Evolutionary conservation across 2,329 filamentous ascomycete species (phyloP).

Genomic region (Stachybotrys chlorohalonatus): DNA sequence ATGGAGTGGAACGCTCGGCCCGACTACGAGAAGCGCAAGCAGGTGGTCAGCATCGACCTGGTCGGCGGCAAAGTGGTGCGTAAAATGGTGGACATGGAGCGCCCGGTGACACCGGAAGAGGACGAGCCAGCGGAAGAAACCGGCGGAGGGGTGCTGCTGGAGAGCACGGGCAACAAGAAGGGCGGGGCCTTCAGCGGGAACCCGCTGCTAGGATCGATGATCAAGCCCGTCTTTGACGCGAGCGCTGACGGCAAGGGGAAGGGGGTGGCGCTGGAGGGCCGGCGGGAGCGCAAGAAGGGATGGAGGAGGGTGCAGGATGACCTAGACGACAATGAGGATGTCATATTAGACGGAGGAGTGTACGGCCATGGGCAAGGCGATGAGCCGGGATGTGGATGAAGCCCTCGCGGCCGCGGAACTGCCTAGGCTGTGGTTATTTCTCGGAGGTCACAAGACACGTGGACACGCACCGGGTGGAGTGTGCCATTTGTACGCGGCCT

Average conservation of each 20-base stretch:
- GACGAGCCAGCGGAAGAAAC: slow-evolving; percentile 24
- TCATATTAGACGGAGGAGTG: slow-evolving; percentile 49
- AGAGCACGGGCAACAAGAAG: slow-evolving; percentile 25
- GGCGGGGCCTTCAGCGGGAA: slow-evolving; percentile 59
- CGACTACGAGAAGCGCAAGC: slow-evolving; percentile 80
- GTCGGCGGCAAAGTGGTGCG: slow-evolving; percentile 68
- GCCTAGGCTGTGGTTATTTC: no score
- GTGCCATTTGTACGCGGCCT: no score
- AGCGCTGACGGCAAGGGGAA: slow-evolving; percentile 50
- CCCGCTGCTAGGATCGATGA: slow-evolving; percentile 55
- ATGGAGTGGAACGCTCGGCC: slow-evolving; percentile 79
- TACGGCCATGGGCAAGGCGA: slow-evolving; percentile 28
- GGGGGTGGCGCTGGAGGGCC: slow-evolving; percentile 25
- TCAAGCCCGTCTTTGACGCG: slow-evolving; percentile 51
- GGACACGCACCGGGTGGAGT: no score
- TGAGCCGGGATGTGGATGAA: slow-evolving; percentile 29
- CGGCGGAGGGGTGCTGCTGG: slow-evolving; percentile 19
- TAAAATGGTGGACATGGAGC: slow-evolving; percentile 56
- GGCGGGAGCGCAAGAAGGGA: slow-evolving; percentile 31
- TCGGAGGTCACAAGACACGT: no score
- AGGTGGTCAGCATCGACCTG: slow-evolving; percentile 79
- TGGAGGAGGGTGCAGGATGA: slow-evolving; percentile 57
- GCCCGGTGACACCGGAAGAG: slow-evolving; percentile 44
- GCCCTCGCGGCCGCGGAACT: no score
- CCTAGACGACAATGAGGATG: slow-evolving; percentile 45